A percentile compares a stretch with the other conserved stretches of the same genome.
Evolutionary conservation across 2,329 filamentous ascomycete species (phyloP).

Genomic region (Podosphaera leucotricha): DNA sequence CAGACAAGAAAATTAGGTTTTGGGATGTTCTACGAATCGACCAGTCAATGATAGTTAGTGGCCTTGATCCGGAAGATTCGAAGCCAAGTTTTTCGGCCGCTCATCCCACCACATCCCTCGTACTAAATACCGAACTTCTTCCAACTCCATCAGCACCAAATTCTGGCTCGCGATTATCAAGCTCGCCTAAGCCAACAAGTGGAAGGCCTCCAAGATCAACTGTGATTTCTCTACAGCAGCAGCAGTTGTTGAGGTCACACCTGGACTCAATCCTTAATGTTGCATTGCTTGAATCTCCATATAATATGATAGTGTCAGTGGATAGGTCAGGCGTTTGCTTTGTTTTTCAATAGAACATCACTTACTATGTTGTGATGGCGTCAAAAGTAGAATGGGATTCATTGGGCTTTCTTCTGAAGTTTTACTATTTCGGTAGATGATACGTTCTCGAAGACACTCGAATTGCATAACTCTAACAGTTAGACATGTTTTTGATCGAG

Average conservation of each 20-base stretch:
- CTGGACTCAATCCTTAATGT: constrained; percentile 74
- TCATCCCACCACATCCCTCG: constrained; percentile 37
- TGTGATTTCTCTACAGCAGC: constrained; percentile 71
- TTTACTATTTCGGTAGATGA: no score
- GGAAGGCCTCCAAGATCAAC: constrained; percentile 44
- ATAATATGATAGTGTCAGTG: constrained; percentile 77
- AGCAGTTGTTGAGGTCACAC: constrained; percentile 65
- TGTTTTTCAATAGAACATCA: constrained; percentile 34
- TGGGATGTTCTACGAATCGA: constrained; percentile 73
- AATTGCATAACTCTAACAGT: no score
- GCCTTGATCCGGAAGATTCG: constrained; percentile 43
- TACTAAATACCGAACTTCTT: constrained; percentile 36
- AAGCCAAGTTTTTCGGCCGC: constrained; percentile 48
- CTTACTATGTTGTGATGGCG: background rate
- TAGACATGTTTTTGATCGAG: no score
- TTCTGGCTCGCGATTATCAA: constrained; percentile 13
- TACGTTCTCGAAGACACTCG: no score
- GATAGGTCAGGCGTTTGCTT: constrained; percentile 79
- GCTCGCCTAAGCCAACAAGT: constrained; percentile 10
- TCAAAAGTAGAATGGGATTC: no score
- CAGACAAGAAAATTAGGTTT: constrained; percentile 76
- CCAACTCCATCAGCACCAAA: constrained; percentile 14
- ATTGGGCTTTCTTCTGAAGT: no score
- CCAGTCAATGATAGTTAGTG: constrained; percentile 58
- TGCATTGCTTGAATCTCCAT: constrained; percentile 68